A percentile compares a stretch with the other conserved stretches of the same genome.
Evolutionary conservation across 257 asterid genomes (phyloP).

Genomic region (Ocimum tenuiflorum): DNA sequence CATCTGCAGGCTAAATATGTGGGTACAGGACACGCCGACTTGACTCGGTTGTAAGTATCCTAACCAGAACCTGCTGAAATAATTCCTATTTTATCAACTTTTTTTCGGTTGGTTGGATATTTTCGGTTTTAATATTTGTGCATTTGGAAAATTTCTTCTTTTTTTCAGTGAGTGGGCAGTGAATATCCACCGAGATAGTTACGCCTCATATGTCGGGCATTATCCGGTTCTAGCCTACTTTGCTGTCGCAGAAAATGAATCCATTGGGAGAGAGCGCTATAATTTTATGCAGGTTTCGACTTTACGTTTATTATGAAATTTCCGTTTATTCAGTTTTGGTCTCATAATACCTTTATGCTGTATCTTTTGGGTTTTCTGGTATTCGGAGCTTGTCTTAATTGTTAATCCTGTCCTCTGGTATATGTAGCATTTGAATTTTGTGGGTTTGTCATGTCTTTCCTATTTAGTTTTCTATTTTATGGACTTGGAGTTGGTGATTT

Average conservation of each 20-base stretch:
- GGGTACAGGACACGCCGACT: constrained; percentile 99
- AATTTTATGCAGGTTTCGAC: constrained; percentile 85
- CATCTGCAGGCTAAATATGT: constrained; percentile 96
- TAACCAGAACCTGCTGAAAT: constrained; percentile 19
- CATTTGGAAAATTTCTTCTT: not conserved
- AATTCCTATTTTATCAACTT: not conserved
- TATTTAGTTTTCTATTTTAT: not conserved
- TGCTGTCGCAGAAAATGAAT: constrained; percentile 94
- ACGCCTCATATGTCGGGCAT: constrained; percentile 87
- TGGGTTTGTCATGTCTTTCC: not conserved
- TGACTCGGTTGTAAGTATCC: constrained; percentile 77
- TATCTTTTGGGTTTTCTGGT: not conserved
- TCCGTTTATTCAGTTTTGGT: not conserved
- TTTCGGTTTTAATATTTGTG: not conserved
- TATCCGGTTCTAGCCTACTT: constrained; percentile 81
- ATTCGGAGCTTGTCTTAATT: not conserved
- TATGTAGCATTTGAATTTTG: not conserved
- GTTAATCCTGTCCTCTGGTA: not conserved
- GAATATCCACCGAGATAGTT: constrained; percentile 87
- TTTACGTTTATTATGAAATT: not conserved
- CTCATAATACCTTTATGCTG: not conserved
- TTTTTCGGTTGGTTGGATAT: not conserved
- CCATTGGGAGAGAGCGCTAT: constrained; percentile 95
- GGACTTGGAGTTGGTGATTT: not conserved
- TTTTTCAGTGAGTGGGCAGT: constrained; percentile 97